These are phyloP conservation scores for Luffa acutangula DNA, from an alignment of 306 rosid species.

Conservation along the genomic window DNA sequence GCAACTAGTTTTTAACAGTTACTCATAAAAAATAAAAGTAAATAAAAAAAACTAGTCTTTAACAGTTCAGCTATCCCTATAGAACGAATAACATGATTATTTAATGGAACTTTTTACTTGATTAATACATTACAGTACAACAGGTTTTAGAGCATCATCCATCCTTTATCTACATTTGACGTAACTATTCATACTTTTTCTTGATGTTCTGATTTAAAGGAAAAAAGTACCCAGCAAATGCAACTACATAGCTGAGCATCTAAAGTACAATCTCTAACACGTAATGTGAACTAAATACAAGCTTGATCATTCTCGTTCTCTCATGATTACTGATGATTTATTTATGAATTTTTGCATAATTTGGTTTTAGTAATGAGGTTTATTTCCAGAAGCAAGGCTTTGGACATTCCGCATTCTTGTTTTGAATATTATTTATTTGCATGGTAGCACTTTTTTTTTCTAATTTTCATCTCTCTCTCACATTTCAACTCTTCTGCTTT, in stretches of 20 bases:
- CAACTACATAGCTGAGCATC: not conserved
- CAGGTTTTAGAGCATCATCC: not conserved
- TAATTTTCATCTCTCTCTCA: not conserved
- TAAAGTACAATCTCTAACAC: not conserved
- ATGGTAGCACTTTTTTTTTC: not conserved
- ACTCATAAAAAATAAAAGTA: no score
- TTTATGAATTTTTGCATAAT: not conserved
- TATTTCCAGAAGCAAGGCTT: not conserved
- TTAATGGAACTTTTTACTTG: not conserved
- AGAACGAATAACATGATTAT: not conserved
- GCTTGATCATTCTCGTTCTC: not conserved
- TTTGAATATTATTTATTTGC: not conserved
- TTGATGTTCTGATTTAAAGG: not conserved
- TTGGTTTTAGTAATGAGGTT: not conserved
- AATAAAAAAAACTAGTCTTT: no score
- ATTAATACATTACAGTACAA: not conserved
- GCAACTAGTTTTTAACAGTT: no score
- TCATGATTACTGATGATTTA: not conserved
- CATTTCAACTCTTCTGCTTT: constrained; percentile 15
- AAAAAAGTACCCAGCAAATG: not conserved
- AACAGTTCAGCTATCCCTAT: not conserved
- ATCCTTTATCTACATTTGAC: not conserved
- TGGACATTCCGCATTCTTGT: not conserved
- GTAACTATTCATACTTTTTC: not conserved
- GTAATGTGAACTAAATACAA: not conserved